These are phyloP conservation scores for Paecilomyces variotii DNA, from an alignment of 2,329 filamentous ascomycete species.

Conservation along the genomic window DNA sequence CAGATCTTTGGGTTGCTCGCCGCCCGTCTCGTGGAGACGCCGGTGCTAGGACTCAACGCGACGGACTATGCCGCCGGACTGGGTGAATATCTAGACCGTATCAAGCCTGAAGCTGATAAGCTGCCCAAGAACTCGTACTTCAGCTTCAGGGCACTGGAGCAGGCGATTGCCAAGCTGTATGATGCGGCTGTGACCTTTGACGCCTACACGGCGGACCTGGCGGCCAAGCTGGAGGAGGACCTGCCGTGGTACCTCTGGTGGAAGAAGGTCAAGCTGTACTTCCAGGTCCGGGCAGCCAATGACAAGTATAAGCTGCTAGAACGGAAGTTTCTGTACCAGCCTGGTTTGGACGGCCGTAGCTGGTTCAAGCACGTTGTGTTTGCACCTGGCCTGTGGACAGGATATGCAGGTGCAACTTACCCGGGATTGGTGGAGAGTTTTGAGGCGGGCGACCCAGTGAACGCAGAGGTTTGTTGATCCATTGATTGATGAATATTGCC, in stretches of 20 bases:
- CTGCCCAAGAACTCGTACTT: constrained; percentile 19
- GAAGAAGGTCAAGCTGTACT: constrained; percentile 56
- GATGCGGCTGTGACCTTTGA: constrained; percentile 46
- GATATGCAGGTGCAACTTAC: constrained; percentile 69
- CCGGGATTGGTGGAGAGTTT: constrained; percentile 58
- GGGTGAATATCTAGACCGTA: constrained; percentile 30
- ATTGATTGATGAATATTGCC: background rate
- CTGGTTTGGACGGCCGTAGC: constrained; percentile 66
- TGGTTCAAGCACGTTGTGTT: constrained; percentile 98
- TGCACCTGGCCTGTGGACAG: constrained; percentile 84
- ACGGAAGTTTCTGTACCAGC: constrained; percentile 65
- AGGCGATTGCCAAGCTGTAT: constrained; percentile 42
- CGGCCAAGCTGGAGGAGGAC: constrained; percentile 41
- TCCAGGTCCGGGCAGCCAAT: constrained; percentile 61
- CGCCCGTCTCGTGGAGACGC: constrained; percentile 53
- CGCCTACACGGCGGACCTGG: constrained; percentile 39
- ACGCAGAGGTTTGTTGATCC: constrained; percentile 41
- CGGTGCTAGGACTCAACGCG: constrained; percentile 57
- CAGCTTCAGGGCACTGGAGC: constrained; percentile 41
- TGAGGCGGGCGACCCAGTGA: constrained; percentile 41
- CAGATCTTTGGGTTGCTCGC: constrained; percentile 57
- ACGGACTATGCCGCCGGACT: constrained; percentile 57
- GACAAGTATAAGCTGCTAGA: constrained; percentile 78
- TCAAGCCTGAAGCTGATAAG: constrained; percentile 19
- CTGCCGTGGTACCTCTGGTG: constrained; percentile 75